Percentiles rank a stretch among this genome's conserved stretches.
Conservation (phyloP, 768 basidiomycete genomes). For the Mrakia gelida region DNA sequence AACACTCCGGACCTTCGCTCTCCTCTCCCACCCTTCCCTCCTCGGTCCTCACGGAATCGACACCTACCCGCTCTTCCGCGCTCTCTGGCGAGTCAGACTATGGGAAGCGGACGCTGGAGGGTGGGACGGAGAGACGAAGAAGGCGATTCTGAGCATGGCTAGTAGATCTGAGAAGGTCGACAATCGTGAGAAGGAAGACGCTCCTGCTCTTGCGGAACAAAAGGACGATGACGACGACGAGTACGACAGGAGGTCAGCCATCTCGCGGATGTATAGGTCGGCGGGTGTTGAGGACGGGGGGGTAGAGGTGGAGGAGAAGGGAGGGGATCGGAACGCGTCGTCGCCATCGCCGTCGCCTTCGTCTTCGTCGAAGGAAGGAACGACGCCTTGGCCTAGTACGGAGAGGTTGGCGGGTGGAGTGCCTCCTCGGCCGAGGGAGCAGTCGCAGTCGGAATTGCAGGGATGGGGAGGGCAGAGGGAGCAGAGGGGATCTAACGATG, state of each 20-base stretch:
- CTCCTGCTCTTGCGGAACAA: neutral
- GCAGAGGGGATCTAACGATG: neutral
- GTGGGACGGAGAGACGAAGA: neutral
- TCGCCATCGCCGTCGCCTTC: too few relatives aligned
- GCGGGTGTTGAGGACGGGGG: neutral
- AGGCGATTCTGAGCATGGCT: neutral
- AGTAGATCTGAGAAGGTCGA: neutral
- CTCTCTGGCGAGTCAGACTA: neutral
- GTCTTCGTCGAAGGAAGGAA: neutral
- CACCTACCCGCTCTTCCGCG: constrained; percentile 4
- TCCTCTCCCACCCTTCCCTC: constrained; percentile 2
- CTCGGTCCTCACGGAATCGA: neutral
- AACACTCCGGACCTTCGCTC: neutral
- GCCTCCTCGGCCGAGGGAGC: neutral
- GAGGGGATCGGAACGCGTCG: neutral
- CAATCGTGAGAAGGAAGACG: neutral
- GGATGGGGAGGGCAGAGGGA: neutral
- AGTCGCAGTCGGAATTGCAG: neutral
- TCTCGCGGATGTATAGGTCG: neutral
- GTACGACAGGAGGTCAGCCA: neutral
- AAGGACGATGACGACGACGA: neutral
- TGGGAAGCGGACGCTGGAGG: neutral
- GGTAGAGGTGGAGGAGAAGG: neutral
- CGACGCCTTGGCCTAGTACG: constrained; percentile 6
- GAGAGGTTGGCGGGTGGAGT: neutral